Evolutionary conservation across 345 rosid species (phyloP), one percentile per base, ranked within the genome.

Genomic region (Crucihimalaya himalaica): DNA sequence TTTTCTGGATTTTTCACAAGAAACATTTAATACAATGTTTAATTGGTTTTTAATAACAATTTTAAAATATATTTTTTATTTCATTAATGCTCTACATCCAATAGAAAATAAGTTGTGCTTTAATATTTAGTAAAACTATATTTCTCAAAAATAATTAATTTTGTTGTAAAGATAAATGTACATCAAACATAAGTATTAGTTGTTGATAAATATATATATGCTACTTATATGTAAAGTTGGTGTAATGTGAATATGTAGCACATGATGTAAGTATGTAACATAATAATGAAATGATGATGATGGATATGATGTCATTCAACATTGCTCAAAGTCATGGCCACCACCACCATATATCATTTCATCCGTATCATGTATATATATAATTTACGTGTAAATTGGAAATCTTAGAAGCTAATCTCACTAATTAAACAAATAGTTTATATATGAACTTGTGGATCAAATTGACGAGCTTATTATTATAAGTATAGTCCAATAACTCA

Each of bases 281-380:
- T 52, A 61, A 21, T 34, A 68, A 34, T 48, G 59, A 50, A 19
- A 57, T 19, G 32, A 48, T 66, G 73, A 60, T 68, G 73, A 74
- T 66, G 46, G 19, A 63, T 21, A 62, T 81, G 79, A 72, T 71
- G 82, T 84, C 92, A 85, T 76, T 57, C 65, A 61, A 75, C 80
- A 73, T 81, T 71, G 43, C 70, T 76, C 84, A 52, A 81, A 83
- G 84, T 76, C 82, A 85, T 63, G 82, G 78, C 59, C 63, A 66
- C 64, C 70, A 54, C 16, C 47, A 79, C 66, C 54, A 50, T 10
- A 31, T 52, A 34, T 68, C 29, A 59, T 42, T 10, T 69, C 48
- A 68, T 14, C 35, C 48, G 16, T 40, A 11, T 65, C 6, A 6
- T 43, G 11, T 45, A 20, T 23, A 19, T 47, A 58, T 39, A 40